Percentiles rank a stretch among this genome's conserved stretches.
Conservation (phyloP, 2,329 filamentous ascomycete species). For the Microdochium trichocladiopsis region DNA sequence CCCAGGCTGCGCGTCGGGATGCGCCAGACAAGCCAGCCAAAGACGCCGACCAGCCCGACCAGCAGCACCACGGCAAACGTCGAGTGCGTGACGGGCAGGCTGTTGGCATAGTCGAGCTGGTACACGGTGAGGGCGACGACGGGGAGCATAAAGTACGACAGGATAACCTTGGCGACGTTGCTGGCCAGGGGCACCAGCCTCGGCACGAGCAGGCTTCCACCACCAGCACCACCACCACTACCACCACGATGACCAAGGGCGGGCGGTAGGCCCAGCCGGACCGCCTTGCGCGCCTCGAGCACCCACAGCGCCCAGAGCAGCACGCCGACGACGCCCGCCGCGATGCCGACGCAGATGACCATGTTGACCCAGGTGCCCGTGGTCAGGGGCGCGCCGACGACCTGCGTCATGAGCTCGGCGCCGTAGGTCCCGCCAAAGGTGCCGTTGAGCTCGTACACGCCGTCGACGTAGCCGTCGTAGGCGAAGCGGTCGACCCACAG, state of each 20-base stretch:
- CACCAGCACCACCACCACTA: not conserved
- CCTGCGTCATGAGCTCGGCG: conserved; percentile 59
- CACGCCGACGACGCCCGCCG: conserved; percentile 43
- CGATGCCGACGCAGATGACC: conserved; percentile 54
- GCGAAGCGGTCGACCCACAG: conserved; percentile 11
- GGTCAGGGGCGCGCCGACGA: conserved; percentile 56
- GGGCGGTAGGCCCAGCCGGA: conserved; percentile 2
- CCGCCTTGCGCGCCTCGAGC: not conserved
- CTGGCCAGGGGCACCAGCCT: conserved; percentile 2
- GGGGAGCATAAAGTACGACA: conserved; percentile 11
- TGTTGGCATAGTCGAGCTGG: conserved; percentile 5
- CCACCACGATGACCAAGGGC: too few relatives aligned
- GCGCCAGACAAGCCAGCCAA: conserved; percentile 6
- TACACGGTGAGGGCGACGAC: conserved; percentile 8
- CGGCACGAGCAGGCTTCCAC: not conserved
- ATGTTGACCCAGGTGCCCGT: conserved; percentile 65
- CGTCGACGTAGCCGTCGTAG: conserved; percentile 32
- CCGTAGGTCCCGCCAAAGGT: conserved; percentile 50
- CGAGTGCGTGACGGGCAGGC: conserved; percentile 7
- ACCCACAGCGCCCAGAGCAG: conserved; percentile 18
- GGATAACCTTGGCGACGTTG: conserved; percentile 3
- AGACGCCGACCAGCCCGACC: conserved; percentile 1
- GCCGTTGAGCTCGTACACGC: conserved; percentile 60
- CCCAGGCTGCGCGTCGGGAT: conserved; percentile 6
- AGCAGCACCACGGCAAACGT: conserved; percentile 3